These are phyloP conservation scores for Trichomonascaceae sp. DNA, from an alignment of 1,139 yeast species.

Conservation along the genomic window DNA sequence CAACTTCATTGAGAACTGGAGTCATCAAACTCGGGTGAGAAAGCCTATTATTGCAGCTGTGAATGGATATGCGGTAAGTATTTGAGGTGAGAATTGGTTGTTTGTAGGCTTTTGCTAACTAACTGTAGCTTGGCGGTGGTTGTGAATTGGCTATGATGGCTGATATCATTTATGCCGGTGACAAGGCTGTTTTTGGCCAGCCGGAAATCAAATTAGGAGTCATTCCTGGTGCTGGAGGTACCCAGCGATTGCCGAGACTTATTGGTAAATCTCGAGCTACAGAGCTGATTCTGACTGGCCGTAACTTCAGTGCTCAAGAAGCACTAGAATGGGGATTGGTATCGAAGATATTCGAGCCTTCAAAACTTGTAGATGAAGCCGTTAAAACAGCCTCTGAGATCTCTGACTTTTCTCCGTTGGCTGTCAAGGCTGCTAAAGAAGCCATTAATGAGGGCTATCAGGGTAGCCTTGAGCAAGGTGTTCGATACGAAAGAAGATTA, in stretches of 20 bases:
- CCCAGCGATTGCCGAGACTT: slow-evolving; percentile 43
- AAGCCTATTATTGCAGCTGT: slow-evolving; percentile 50
- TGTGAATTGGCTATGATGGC: slow-evolving; percentile 50
- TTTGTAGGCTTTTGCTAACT: background rate
- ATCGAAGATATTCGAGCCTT: slow-evolving; percentile 38
- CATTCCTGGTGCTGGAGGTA: slow-evolving; percentile 51
- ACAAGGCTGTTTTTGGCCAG: slow-evolving; percentile 46
- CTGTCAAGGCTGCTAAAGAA: slow-evolving; percentile 44
- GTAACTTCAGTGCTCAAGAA: slow-evolving; percentile 38
- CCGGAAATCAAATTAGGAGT: slow-evolving; percentile 50
- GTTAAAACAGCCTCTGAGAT: slow-evolving; percentile 40
- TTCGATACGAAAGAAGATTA: slow-evolving; percentile 38
- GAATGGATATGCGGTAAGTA: slow-evolving; percentile 39
- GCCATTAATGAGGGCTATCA: slow-evolving; percentile 40
- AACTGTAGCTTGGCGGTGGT: slow-evolving; percentile 42
- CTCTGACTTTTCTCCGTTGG: slow-evolving; percentile 39
- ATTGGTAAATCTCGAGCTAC: slow-evolving; percentile 46
- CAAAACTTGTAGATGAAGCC: slow-evolving; percentile 39
- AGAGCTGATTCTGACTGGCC: slow-evolving; percentile 45
- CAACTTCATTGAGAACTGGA: slow-evolving; percentile 38
- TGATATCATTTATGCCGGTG: slow-evolving; percentile 46
- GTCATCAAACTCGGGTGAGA: slow-evolving; percentile 31
- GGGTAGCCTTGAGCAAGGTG: slow-evolving; percentile 35
- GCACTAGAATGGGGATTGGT: slow-evolving; percentile 49
- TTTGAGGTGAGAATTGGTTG: background rate